Percentiles rank a stretch among this genome's conserved stretches.
phyloP scores from a whole-genome alignment of 805 yeast species.

The Middelhovenomyces tepae region DNA sequence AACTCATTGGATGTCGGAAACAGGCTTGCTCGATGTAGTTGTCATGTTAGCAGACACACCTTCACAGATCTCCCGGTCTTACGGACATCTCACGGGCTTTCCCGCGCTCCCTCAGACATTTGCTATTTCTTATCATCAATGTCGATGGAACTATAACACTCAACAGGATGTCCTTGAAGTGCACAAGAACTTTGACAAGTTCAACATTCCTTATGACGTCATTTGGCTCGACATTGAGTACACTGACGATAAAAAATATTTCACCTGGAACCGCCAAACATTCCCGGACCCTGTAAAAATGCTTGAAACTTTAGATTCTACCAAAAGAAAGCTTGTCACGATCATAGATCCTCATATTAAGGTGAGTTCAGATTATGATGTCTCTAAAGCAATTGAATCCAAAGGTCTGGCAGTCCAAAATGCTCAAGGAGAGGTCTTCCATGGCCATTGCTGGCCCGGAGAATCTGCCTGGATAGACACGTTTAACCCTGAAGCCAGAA shows the following conservation, averaged over 20 bases:
- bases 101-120: constrained; percentile 67
- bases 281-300: constrained; percentile 71
- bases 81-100: constrained; percentile 64
- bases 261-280: constrained; percentile 73
- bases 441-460: constrained; percentile 98
- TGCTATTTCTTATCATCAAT: constrained; percentile 87
- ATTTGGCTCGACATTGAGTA: constrained; percentile 96
- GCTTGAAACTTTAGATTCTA: constrained; percentile 53
- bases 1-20: constrained; percentile 93
- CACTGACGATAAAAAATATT: constrained; percentile 76
- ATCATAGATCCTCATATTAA: constrained; percentile 91
- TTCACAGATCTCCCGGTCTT: constrained; percentile 50
- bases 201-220: constrained; percentile 75
- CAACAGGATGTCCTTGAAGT: constrained; percentile 77
- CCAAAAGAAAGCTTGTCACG: constrained; percentile 74
- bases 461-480: constrained; percentile 91
- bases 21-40: constrained; percentile 72
- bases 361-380: constrained; percentile 43
- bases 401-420: constrained; percentile 40
- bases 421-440: constrained; percentile 40
- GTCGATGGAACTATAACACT: constrained; percentile 94
- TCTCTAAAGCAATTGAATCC: constrained; percentile 45
- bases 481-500: constrained; percentile 50
- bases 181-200: constrained; percentile 56
- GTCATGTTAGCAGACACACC: constrained; percentile 51